Evolutionary conservation across 345 rosid genomes (phyloP).

Genomic region (Crucihimalaya himalaica): DNA sequence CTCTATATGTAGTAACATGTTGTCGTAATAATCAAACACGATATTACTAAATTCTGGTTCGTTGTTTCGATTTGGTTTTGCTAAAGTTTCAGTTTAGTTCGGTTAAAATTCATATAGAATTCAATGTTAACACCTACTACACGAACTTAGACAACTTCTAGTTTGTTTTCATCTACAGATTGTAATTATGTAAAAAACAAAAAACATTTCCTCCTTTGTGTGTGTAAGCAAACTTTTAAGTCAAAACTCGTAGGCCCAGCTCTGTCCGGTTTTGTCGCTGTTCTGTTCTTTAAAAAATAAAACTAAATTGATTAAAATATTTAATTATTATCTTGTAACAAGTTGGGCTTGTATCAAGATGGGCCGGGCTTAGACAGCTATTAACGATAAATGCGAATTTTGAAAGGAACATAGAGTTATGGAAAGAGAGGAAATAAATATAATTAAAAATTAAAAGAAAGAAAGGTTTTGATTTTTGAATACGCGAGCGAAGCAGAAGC

Average conservation of each 20-base stretch:
- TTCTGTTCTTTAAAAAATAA: not conserved
- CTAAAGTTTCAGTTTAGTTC: too few relatives aligned
- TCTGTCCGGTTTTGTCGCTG: not conserved
- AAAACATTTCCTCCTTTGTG: not conserved
- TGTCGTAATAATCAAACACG: not conserved
- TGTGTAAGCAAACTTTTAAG: not conserved
- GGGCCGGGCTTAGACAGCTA: not conserved
- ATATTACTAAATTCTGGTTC: not conserved
- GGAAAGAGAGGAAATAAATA: not conserved
- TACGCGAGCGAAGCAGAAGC: slow-evolving; percentile 27
- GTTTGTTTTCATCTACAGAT: too few relatives aligned
- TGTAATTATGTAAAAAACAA: not conserved
- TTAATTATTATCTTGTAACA: not conserved
- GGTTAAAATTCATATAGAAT: too few relatives aligned
- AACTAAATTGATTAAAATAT: not conserved
- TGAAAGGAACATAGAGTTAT: not conserved
- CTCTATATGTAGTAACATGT: slow-evolving; percentile 5
- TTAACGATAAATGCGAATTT: not conserved
- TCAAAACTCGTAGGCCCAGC: not conserved
- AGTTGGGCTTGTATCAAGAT: not conserved
- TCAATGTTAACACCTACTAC: not conserved
- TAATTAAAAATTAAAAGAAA: not conserved
- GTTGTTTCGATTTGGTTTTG: not conserved
- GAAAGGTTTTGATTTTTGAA: slow-evolving; percentile 1
- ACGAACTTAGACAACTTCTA: not conserved